Base-by-base conservation (phyloP, 2,329 filamentous ascomycete species). In the Chaetomium olivaceum region DNA sequence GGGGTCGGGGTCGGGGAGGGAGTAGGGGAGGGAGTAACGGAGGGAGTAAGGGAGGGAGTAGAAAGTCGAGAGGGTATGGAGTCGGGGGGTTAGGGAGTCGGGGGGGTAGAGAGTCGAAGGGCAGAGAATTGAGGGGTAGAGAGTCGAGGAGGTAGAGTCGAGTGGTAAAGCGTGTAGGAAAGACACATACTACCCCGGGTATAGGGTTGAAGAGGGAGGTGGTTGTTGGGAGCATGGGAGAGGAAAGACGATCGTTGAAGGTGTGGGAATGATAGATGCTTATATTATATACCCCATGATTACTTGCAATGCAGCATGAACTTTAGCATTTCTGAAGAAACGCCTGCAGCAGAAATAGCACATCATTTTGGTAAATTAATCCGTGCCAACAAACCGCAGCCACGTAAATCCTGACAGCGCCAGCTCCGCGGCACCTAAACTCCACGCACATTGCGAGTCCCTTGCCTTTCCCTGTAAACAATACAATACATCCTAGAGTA, bases 381-480 rank as follows among this genome's bases (percentile, higher is more conserved):
- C 23, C 23, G 21, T 19, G 21, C 16, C 39, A 6, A 43, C 16
- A 43, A 43, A 43, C 16, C 16, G 16, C 39, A 43, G 16, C 16
- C 16, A 19, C 39, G 6, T 43, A 19, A 19, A 43, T 43, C 39
- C 39, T 43, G 16, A 43, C 39, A 19, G 39, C 39, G 39, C 39
- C 39, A 19, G 4, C 48, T n/a, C 29, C 14, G 14, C 58, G 27
- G 36, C 58, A 27, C 50, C 59, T 36, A 61, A 61, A 55, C 59
- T 55, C 59, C 59, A 55, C 54, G 12, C 39, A 21, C 39, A 54
- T 54, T 21, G 51, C 25, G 23, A 54, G 25, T 61, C 52, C 61
- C 19, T 51, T 27, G 23, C 43, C 43, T 23, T 33, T 23, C 25
- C 39, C 19, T 21, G 33, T 21, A 31, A 59, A 48, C 27, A 50